Evolutionary conservation across 2,329 filamentous ascomycete genomes (phyloP), one percentile per base, ranked within the genome.

Genomic region (Rhynchosporium secalis): DNA sequence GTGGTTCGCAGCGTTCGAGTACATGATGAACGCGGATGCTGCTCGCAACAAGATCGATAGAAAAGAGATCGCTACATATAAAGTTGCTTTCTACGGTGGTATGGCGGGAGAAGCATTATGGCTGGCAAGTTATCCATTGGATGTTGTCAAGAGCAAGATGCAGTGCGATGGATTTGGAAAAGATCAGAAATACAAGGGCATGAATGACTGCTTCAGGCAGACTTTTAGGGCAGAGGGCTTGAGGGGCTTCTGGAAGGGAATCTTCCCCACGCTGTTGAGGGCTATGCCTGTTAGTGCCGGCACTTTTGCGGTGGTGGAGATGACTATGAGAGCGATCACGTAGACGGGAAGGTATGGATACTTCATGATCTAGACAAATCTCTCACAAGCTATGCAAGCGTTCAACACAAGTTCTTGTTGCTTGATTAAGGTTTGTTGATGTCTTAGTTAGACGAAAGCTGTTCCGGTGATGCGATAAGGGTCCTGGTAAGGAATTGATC

Each of bases 71-170:
- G 86, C 91, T 15, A 87, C 85, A 58, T 87, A 87, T 76, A 98
- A 96, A 79, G 86, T 99, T 56, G 95, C 95, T 12, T 79, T 91
- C 12, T 99, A 98, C 75, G 95, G 95, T 67, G 95, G 95, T 49
- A 77, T 99, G 46, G 95, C 95, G 0, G 95, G 95, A 70, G 95
- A 99, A 81, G 91, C 87, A 58, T 83, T 99, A 62, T 99, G 95
- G 95, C 80, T 99, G 60, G 83, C 84, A 41, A 96, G 92, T 74
- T 99, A 99, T 78, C 95, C 95, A 28, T 89, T 99, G 68, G 95
- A 99, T 78, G 94, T 99, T 33, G 79, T 99, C 78, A 99, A 99
- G 89, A 96, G 92, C 78, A 98, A 96, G 85, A 97, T 98, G 94
- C 95, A 99, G 84, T 96, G 89, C 62, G 95, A 99, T 78, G 93